These are phyloP conservation scores for Psilocybe sp. DNA, from an alignment of 768 basidiomycete species.

Conservation along the genomic window DNA sequence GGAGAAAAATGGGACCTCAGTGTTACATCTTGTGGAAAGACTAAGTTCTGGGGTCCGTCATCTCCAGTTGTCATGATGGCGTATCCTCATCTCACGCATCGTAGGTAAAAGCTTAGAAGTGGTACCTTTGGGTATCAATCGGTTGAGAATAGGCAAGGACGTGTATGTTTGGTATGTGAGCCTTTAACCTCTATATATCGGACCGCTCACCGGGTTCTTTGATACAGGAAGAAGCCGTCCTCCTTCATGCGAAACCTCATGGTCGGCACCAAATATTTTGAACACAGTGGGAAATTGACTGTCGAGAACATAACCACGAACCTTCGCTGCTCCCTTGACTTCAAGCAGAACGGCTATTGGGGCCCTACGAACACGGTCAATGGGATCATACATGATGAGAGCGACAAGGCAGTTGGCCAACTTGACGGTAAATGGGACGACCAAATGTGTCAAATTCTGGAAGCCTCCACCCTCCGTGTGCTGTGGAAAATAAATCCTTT, in stretches of 20 bases:
- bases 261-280: constrained; percentile 89
- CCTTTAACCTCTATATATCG: neutral
- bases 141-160: constrained; percentile 64
- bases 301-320: constrained; percentile 61
- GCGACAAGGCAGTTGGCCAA: constrained; percentile 52
- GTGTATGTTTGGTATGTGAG: constrained; percentile 64
- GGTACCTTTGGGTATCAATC: constrained; percentile 72
- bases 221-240: constrained; percentile 74
- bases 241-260: constrained; percentile 88
- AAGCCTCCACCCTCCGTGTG: constrained; percentile 65
- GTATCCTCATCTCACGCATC: constrained; percentile 12
- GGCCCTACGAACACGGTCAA: constrained; percentile 71
- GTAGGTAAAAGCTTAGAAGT: constrained; percentile 88
- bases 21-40: constrained; percentile 78
- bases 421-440: constrained; percentile 94
- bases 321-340: constrained; percentile 69
- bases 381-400: constrained; percentile 53
- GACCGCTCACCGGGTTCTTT: constrained; percentile 3
- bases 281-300: constrained; percentile 78
- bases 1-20: constrained; percentile 74
- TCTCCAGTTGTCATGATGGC: constrained; percentile 1
- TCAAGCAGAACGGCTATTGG: constrained; percentile 86
- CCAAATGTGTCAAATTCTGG: constrained; percentile 65
- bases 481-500: constrained; percentile 79
- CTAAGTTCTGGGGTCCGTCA: constrained; percentile 85